Evolutionary conservation across 345 rosid species (phyloP).

Genomic region (Turritis glabra): DNA sequence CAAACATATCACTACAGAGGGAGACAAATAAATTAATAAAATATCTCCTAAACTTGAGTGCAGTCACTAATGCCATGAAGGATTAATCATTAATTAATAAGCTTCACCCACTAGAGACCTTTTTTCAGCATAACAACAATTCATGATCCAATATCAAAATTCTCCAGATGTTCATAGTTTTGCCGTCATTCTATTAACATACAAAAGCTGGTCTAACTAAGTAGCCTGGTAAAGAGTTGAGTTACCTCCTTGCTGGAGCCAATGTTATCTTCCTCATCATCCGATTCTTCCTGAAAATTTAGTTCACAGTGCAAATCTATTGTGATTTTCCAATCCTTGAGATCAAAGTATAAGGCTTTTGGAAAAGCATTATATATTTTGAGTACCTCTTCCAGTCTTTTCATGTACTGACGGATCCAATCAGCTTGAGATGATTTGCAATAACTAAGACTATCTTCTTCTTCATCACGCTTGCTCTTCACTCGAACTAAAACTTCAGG

Average conservation of each 20-base stretch:
- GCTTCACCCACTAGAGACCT: not conserved
- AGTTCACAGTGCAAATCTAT: not conserved
- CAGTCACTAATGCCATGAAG: not conserved
- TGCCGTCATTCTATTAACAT: not conserved
- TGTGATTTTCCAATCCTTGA: not conserved
- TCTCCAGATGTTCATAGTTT: slow-evolving; percentile 14
- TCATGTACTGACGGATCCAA: slow-evolving; percentile 87
- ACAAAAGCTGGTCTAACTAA: not conserved
- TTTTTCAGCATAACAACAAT: not conserved
- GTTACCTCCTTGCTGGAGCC: slow-evolving; percentile 55
- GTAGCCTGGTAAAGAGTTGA: not conserved
- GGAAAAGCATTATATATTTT: not conserved
- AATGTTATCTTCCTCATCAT: slow-evolving; percentile 49
- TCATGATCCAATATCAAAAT: slow-evolving; percentile 2
- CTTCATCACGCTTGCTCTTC: slow-evolving; percentile 50
- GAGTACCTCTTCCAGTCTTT: slow-evolving; percentile 80
- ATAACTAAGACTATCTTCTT: slow-evolving; percentile 51
- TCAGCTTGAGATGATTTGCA: slow-evolving; percentile 78
- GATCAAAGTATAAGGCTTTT: not conserved
- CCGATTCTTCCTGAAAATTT: slow-evolving; percentile 57
- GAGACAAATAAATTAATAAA: not conserved
- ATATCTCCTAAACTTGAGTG: not conserved
- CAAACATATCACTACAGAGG: not conserved
- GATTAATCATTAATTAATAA: not conserved
- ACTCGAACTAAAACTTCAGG: slow-evolving; percentile 50